phyloP scores from a whole-genome alignment of 768 basidiomycete species.

The Phylloporus sp. region DNA sequence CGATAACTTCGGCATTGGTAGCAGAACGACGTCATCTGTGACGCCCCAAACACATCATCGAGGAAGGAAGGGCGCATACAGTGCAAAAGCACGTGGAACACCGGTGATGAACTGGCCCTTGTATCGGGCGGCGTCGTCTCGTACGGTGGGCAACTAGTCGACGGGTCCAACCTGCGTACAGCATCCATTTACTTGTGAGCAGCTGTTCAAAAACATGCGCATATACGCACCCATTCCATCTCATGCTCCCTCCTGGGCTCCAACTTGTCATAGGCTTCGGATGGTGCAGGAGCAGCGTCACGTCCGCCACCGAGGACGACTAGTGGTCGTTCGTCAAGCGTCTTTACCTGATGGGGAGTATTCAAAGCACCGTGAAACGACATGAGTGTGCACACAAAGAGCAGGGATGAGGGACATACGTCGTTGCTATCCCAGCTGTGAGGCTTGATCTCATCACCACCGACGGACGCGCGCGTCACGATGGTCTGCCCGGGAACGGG shows the following conservation, averaged over 20 bases:
- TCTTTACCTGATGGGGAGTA: too few species aligned
- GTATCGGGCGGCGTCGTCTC: slow-evolving; percentile 26
- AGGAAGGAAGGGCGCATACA: neutral
- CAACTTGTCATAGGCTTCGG: slow-evolving; percentile 54
- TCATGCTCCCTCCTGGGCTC: slow-evolving; percentile 49
- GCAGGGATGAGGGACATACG: slow-evolving; percentile 15
- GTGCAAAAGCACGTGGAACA: slow-evolving; percentile 66
- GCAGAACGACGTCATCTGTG: too few species aligned
- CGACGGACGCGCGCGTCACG: too few species aligned
- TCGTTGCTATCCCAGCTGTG: slow-evolving; percentile 46
- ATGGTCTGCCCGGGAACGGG: too few species aligned
- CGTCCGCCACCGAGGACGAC: slow-evolving; percentile 81
- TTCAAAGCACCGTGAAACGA: too few species aligned
- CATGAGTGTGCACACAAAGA: too few species aligned
- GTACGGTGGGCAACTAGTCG: slow-evolving; percentile 22
- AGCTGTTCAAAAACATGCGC: slow-evolving; percentile 44
- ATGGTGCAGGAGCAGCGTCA: slow-evolving; percentile 55
- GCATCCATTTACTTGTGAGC: too few species aligned
- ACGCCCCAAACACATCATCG: too few species aligned
- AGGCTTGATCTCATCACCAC: slow-evolving; percentile 42
- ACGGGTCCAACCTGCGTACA: slow-evolving; percentile 59
- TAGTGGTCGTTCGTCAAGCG: too few species aligned
- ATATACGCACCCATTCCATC: slow-evolving; percentile 67
- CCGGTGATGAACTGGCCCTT: slow-evolving; percentile 70
- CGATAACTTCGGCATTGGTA: slow-evolving; percentile 57